Base-by-base conservation (phyloP, 306 rosid genomes). In the Cicer arietinum region DNA sequence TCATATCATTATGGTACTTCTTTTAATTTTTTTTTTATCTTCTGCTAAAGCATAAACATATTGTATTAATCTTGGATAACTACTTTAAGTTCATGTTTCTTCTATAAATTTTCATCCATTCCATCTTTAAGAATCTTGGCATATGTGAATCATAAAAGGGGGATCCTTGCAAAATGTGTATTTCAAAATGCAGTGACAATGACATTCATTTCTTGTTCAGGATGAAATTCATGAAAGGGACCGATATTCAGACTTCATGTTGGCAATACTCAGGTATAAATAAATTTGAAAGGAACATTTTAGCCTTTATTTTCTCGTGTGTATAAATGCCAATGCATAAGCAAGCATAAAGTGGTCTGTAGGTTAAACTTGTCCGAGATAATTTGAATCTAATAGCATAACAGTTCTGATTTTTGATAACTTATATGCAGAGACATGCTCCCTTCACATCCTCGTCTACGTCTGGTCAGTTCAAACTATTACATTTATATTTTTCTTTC, bases 221-320 rank as follows among this genome's bases (percentile, higher is more conserved):
- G 99, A 94, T 77, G 99, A 94, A 88, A 86, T 94, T 87, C 99
- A 94, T 84, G 99, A 94, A 89, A 89, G 99, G 84, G 99, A 94
- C 80, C 90, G 91, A 47, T 84, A 84, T 84, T 89, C 99, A 44
- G 99, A 94, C 76, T 81, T 94, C 72, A 89, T 90, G 92, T 72
- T 94, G 84, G 94, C 99, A 76, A 83, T 94, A 76, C 65, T 94
- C 74, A 94, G 99, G 99, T 86, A 69, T 8, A 16, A 8, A 51
- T 63, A 58, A 41, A 57, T 16, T 42, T 67, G 64, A 22, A 62
- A 53, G 62, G 50, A 51, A 62, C 46, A 39, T 57, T 0, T 77
- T 47, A 54, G 18, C 59, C 51, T 72, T 59, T 73, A 16, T 72
- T 69, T 72, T 54, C 61, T 68, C 68, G 68, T 18, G 43, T 72